A percentile compares a stretch with the other conserved stretches of the same genome.
Evolutionary conservation across 441 rosid species (phyloP).

Genomic region (Populus hybrid): DNA sequence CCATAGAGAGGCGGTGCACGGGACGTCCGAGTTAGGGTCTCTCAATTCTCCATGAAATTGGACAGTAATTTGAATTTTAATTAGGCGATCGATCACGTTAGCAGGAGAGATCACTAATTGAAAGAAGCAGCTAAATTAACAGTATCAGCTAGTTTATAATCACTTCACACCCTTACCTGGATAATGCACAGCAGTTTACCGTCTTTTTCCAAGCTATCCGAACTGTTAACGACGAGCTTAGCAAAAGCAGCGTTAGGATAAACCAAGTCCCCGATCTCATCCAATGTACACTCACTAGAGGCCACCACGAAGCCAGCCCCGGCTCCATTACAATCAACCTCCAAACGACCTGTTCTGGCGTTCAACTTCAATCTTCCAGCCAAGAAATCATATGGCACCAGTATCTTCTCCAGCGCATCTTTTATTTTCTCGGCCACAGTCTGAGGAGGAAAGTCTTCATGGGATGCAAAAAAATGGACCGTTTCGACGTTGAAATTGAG

Average conservation of each 20-base stretch:
- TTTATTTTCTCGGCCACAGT: constrained; percentile 42
- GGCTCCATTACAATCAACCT: constrained; percentile 59
- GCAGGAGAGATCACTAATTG: neutral
- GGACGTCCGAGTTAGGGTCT: neutral
- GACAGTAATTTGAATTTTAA: neutral
- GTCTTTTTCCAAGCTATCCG: constrained; percentile 25
- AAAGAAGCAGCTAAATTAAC: neutral
- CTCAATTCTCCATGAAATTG: neutral
- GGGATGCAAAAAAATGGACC: constrained; percentile 59
- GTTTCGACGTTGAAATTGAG: constrained; percentile 73
- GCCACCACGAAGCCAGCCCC: constrained; percentile 65
- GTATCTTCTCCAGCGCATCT: constrained; percentile 27
- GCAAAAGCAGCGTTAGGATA: constrained; percentile 75
- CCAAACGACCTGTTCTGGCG: constrained; percentile 44
- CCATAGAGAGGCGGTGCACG: neutral
- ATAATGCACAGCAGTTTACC: constrained; percentile 55
- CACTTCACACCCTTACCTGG: constrained; percentile 43
- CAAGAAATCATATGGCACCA: constrained; percentile 59
- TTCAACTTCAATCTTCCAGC: constrained; percentile 54
- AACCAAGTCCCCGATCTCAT: constrained; percentile 69
- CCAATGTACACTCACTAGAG: constrained; percentile 42
- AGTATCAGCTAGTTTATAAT: neutral
- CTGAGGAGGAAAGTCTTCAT: constrained; percentile 44
- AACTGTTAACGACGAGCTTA: constrained; percentile 33
- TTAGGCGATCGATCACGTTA: neutral